A percentile compares a stretch with the other conserved stretches of the same genome.
Evolutionary conservation across 1,284 basidiomycete species (phyloP).

Genomic region (Pulchroboletus neoregius): DNA sequence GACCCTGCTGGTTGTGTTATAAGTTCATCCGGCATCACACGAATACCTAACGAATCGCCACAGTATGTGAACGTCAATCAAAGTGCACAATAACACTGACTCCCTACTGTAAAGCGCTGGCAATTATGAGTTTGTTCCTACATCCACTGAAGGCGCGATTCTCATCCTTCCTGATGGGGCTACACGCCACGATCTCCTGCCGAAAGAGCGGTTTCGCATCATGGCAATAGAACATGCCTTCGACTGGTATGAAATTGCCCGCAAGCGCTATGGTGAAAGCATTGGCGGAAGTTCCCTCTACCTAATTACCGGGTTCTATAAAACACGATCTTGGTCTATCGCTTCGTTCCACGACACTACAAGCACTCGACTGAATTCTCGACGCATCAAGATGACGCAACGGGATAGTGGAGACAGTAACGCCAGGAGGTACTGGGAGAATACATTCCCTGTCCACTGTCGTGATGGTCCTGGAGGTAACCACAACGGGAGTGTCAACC

Average conservation of each 20-base stretch:
- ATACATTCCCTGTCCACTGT: neutral
- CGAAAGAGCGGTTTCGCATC: neutral
- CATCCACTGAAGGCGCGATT: neutral
- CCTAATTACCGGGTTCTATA: neutral
- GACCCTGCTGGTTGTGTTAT: neutral
- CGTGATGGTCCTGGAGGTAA: neutral
- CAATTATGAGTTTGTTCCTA: neutral
- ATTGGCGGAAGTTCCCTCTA: neutral
- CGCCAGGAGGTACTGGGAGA: neutral
- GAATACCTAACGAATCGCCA: too few species aligned
- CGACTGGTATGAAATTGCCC: neutral
- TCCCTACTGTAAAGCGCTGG: neutral
- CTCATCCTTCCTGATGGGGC: neutral
- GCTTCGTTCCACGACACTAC: neutral
- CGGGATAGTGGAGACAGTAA: neutral
- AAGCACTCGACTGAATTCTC: neutral
- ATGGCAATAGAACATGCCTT: neutral
- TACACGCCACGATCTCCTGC: neutral
- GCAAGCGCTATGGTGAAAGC: neutral
- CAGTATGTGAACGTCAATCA: too few species aligned
- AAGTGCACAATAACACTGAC: too few species aligned
- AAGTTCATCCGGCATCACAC: neutral
- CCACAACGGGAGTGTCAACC: neutral
- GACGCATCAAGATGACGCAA: neutral
- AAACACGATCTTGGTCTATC: neutral